Evolutionary conservation across 768 basidiomycete genomes (phyloP).

Genomic region (Pulveroboletus ravenelii): DNA sequence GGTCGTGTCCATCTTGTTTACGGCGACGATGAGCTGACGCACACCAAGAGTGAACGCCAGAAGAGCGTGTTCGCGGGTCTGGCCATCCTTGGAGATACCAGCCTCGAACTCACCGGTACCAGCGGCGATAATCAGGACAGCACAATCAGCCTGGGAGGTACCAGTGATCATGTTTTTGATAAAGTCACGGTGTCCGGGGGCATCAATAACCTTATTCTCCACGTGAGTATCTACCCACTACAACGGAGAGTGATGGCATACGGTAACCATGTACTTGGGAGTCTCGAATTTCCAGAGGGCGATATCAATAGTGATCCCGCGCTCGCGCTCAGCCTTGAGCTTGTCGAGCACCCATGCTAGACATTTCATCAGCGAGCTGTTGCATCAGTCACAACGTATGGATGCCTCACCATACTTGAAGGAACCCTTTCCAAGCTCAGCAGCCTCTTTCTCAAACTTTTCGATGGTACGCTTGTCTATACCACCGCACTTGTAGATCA

Average conservation of each 20-base stretch:
- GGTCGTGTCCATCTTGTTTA: constrained; percentile 99
- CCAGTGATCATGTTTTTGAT: constrained; percentile 99
- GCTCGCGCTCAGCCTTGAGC: constrained; percentile 99
- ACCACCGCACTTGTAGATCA: constrained; percentile 99
- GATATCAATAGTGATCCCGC: constrained; percentile 99
- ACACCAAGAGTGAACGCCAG: constrained; percentile 99
- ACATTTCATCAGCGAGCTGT: constrained; percentile 26
- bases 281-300: constrained; percentile 99
- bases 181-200: constrained; percentile 99
- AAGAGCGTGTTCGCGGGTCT: constrained; percentile 99
- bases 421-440: constrained; percentile 99
- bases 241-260: constrained; percentile 36
- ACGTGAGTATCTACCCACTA: background rate
- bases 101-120: constrained; percentile 99
- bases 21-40: constrained; percentile 98
- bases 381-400: constrained; percentile 13
- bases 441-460: constrained; percentile 99
- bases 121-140: constrained; percentile 98
- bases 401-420: constrained; percentile 84
- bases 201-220: constrained; percentile 85
- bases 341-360: constrained; percentile 99
- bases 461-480: constrained; percentile 99
- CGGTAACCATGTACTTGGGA: constrained; percentile 90
- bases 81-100: constrained; percentile 99
- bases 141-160: constrained; percentile 99